These are phyloP conservation scores for Mimosa pudica DNA, from an alignment of 306 rosid genomes.

Conservation along the genomic window DNA sequence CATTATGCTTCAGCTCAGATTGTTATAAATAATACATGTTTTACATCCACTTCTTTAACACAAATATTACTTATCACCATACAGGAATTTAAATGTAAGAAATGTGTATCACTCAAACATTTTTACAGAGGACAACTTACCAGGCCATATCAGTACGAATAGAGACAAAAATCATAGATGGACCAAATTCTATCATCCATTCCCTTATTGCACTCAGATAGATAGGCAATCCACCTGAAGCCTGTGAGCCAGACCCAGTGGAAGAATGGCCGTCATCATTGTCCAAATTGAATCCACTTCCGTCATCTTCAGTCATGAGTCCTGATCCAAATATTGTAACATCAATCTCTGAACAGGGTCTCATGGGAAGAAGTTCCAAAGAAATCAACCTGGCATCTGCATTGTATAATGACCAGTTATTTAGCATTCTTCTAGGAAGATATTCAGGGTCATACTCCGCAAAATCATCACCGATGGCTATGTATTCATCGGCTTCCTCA, in stretches of 20 bases:
- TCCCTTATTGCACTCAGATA: constrained; percentile 91
- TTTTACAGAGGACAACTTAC: constrained; percentile 49
- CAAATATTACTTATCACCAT: constrained; percentile 4
- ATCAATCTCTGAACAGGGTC: constrained; percentile 89
- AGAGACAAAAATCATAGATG: constrained; percentile 83
- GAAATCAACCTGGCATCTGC: constrained; percentile 87
- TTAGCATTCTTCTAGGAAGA: constrained; percentile 85
- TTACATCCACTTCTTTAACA: not conserved
- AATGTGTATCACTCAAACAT: constrained; percentile 6
- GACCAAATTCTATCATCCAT: constrained; percentile 96
- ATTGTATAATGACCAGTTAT: constrained; percentile 87
- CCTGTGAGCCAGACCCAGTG: constrained; percentile 48
- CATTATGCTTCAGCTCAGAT: constrained; percentile 11
- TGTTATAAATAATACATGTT: not conserved
- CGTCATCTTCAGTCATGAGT: constrained; percentile 81
- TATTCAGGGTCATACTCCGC: constrained; percentile 59
- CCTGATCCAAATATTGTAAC: constrained; percentile 94
- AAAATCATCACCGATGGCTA: constrained; percentile 61
- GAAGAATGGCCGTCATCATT: constrained; percentile 62
- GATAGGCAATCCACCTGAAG: constrained; percentile 81
- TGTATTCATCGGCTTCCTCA: constrained; percentile 75
- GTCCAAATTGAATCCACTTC: constrained; percentile 83
- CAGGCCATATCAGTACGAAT: constrained; percentile 96
- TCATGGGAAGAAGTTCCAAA: constrained; percentile 97
- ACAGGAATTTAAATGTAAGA: not conserved